Base-by-base conservation (phyloP, 306 rosid genomes). In the Acmispon strigosus region DNA sequence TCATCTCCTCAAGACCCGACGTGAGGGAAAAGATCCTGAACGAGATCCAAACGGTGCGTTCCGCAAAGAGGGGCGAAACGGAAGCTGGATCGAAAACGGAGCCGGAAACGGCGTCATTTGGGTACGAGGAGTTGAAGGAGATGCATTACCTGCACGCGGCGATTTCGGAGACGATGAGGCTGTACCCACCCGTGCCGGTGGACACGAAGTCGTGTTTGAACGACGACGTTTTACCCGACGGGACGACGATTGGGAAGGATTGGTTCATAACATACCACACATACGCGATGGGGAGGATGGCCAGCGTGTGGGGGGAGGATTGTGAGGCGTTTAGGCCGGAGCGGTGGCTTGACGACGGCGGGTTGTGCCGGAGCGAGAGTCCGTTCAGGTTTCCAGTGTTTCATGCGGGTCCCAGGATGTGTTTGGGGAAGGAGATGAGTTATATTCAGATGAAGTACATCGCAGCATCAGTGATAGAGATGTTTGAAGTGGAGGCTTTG, bases 241-340 rank as follows among this genome's bases (percentile, higher is more conserved):
- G 92, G 0, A 87, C 92, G 8, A 9, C 34, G 10, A 18, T 86
- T 0, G 8, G 36, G 73, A 86, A 87, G 75, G 61, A 60, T 0
- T 92, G 96, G 92, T 76, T 85, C 3, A 39, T 87, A 15, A 0
- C 85, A 6, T 92, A 92, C 71, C 86, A 83, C 2, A 68, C 94
- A 0, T 92, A 87, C 6, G 94, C 92, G 0, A 92, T 92, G 97
- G 97, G 91, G 29, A 82, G 97, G 29, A 86, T 83, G 87, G 94
- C 85, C 83, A 79, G 44, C 32, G 55, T 92, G 3, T 87, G 97
- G 97, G 96, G 97, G 3, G 41, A 84, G 17, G 81, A 83, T 2
- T 82, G 71, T 8, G 1, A 2, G 0, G 92, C 82, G 9, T 91
- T 47, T 56, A 41, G 32, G 29, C 93, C 96, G 0, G 96, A 91